phyloP scores from a whole-genome alignment of 2,329 filamentous ascomycete genomes.

The Pseudogymnoascus sp. region DNA sequence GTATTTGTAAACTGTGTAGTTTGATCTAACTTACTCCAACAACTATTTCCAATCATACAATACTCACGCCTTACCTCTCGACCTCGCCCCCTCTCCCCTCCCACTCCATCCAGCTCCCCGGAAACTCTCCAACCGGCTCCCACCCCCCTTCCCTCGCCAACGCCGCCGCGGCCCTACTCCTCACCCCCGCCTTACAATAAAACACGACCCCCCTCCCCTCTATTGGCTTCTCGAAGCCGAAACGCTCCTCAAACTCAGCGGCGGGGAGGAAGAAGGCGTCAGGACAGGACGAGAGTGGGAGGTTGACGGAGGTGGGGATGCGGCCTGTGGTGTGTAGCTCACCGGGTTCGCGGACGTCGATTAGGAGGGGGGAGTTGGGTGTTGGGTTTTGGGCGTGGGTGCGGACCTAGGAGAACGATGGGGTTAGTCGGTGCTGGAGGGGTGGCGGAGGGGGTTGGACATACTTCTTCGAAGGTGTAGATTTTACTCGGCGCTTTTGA shows the following conservation, averaged over 20 bases:
- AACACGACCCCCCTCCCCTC: conserved; percentile 59
- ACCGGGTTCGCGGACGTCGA: conserved; percentile 63
- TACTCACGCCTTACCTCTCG: conserved; percentile 28
- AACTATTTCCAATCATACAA: background rate
- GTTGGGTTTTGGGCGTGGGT: conserved; percentile 27
- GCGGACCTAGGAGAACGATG: conserved; percentile 35
- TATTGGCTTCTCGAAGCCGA: conserved; percentile 64
- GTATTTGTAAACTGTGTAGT: background rate
- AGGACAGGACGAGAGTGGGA: conserved; percentile 68
- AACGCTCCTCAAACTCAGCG: conserved; percentile 75
- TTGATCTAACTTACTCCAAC: background rate
- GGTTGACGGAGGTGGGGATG: conserved; percentile 75
- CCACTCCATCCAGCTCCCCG: conserved; percentile 80
- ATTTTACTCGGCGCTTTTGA: conserved; percentile 29
- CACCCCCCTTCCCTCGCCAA: conserved; percentile 73
- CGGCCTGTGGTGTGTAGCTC: conserved; percentile 56
- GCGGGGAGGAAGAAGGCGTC: conserved; percentile 68
- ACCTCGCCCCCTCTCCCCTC: conserved; percentile 57
- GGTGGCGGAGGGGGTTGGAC: background rate
- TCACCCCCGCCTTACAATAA: conserved; percentile 87
- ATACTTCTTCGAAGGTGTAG: conserved; percentile 41
- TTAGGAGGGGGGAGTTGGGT: background rate
- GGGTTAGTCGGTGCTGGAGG: background rate
- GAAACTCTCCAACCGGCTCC: conserved; percentile 60
- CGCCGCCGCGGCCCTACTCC: conserved; percentile 66